Base-by-base conservation (phyloP, 768 basidiomycete genomes). In the Agaricus blazei region DNA sequence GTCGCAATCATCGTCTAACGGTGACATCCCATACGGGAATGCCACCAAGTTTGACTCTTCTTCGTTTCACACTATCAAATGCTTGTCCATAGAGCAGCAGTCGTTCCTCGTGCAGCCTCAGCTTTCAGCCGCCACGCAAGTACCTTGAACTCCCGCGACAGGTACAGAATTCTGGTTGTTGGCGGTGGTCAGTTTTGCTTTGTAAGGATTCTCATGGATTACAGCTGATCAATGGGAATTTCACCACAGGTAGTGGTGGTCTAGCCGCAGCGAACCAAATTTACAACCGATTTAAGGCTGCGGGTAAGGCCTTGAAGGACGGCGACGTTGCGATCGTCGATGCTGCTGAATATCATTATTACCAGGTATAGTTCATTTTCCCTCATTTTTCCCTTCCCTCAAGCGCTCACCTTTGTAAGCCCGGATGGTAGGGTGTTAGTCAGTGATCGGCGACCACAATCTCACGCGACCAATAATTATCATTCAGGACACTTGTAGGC, bases 321-420 rank as follows among this genome's bases (percentile, higher is more conserved):
- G 89, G 84, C 24, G 95, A 98, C 67, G 83, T 98, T 45, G 90
- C 83, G 5, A 87, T 98, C 53, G 70, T 97, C 31, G 96, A 98
- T 65, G 81, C 80, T 15, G 83, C 90, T 24, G 77, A 87, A 57
- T 80, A 81, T 48, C 95, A 98, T 70, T 82, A 91, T 68, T 98
- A 96, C 72, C 87, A 90, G 73, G 87, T 86, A 70, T 54, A 70
- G 64, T 27, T 26, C 3, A 29, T 40, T 31, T 12, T 12, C 34
- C 7, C 34, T 7, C 28, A 26, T 40, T 26, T 42, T n/a, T 26
- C 55, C 45, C 27, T 9, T 23, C 53, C 19, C 53, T 62, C 56
- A 56, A 52, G 43, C 42, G 24, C 57, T 19, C 48, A 95, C 26
- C 5, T 3, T 29, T 12, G 8, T 41, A 31, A 54, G 83, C 96